Evolutionary conservation across 2,329 filamentous ascomycete species (phyloP), one percentile per base, ranked within the genome.

Genomic region (Allantophomopsis cytisporea): DNA sequence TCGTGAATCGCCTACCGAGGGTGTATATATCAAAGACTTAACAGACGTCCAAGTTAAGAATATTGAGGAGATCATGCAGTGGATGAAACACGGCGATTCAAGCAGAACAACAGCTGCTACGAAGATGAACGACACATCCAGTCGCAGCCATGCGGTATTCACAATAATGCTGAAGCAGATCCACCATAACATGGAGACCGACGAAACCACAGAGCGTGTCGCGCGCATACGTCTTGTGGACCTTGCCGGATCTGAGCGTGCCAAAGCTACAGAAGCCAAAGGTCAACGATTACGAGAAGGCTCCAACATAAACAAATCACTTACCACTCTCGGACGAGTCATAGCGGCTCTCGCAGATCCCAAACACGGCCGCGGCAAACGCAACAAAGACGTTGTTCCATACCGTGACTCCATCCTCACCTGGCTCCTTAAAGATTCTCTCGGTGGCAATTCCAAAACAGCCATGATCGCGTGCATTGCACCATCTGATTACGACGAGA

Each of bases 111-210:
- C 76, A 15, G 91, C 91, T 12, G 87, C 84, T 55, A 98, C 91
- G 43, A 96, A 95, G 65, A 98, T 98, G 91, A 98, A 98, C 61
- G 91, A 98, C 60, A 96, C 89, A 2, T 94, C 86, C 39, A 94
- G 86, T 46, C 83, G 91, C 58, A 94, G 87, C 47, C 91, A 98
- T 56, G 87, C 91, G 7, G 91, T 98, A 42, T 98, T 98, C 60
- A 98, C 91, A 20, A 91, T 98, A 51, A 91, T 94, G 64, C 71
- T 98, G 42, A 95, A 94, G 63, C 91, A 96, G 60, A 98, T 98
- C 47, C 88, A 95, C 55, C 89, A 96, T 61, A 89, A 95, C 52
- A 81, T 95, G 63, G 82, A 87, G 39, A 93, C 87, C n/a, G 91
- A 98, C 58, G 88, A 94, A 64, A 96, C 89, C 2, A 96, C 93